Conservation (phyloP, 2,329 filamentous ascomycete genomes). For the Alternaria viburni region DNA sequence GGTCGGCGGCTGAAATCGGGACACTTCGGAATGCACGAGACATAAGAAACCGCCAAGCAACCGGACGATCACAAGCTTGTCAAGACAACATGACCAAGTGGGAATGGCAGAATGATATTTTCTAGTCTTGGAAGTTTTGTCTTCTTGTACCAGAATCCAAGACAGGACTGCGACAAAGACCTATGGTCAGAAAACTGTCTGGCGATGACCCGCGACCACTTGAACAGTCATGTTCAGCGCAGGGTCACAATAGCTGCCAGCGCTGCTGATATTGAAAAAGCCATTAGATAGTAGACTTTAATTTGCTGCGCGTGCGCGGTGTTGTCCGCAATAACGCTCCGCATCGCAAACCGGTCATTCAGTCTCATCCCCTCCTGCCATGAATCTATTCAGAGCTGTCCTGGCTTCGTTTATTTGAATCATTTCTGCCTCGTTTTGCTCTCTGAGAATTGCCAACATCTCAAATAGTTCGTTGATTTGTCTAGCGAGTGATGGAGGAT, state of each 20-base stretch:
- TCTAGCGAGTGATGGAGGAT: neutral
- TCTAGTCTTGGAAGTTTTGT: neutral
- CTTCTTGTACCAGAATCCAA: neutral
- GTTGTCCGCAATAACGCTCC: neutral
- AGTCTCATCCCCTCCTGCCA: too few species aligned
- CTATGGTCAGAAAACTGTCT: neutral
- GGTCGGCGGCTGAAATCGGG: slow-evolving; percentile 11
- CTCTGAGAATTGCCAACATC: neutral
- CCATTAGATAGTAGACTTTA: too few species aligned
- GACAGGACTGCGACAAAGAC: neutral
- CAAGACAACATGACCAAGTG: neutral
- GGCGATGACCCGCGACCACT: neutral
- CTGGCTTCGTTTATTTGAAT: neutral
- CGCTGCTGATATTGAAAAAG: too few species aligned
- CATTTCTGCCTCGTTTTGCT: neutral
- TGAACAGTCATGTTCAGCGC: neutral
- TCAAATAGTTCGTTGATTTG: neutral
- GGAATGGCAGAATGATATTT: neutral
- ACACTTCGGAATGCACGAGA: neutral
- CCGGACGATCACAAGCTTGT: neutral
- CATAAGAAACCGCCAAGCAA: neutral
- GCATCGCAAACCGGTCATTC: neutral
- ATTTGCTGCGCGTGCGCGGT: neutral
- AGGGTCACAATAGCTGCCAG: neutral
- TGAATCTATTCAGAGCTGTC: neutral